Percentiles rank a stretch among this genome's conserved stretches.
phyloP scores from a whole-genome alignment of 345 rosid genomes.

The Carallia pectinifolia region DNA sequence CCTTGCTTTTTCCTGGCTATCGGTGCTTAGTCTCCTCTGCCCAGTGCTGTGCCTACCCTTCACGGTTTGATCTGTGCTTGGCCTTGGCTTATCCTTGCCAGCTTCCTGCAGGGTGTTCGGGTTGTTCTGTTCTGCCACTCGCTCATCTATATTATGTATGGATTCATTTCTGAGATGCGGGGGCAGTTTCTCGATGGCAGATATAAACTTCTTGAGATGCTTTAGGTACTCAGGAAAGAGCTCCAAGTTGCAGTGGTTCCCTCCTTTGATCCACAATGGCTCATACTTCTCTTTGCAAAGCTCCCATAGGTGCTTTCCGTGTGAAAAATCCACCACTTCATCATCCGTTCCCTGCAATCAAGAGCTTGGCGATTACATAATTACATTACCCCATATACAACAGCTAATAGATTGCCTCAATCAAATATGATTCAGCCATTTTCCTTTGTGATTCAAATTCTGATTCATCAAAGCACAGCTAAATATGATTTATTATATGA shows the following conservation, averaged over 20 bases:
- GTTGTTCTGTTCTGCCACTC: conserved; percentile 2
- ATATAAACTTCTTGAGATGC: conserved; percentile 72
- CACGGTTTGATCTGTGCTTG: conserved; percentile 38
- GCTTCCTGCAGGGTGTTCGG: conserved; percentile 11
- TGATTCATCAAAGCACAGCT: too few species aligned
- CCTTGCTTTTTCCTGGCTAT: conserved; percentile 42
- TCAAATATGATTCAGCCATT: neutral
- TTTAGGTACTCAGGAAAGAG: conserved; percentile 69
- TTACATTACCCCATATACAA: too few species aligned
- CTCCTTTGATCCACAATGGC: conserved; percentile 85
- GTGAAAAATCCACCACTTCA: conserved; percentile 74
- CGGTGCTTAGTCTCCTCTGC: conserved; percentile 52
- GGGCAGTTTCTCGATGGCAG: conserved; percentile 61
- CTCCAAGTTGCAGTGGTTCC: conserved; percentile 82
- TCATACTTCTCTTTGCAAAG: conserved; percentile 83
- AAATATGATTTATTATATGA: too few species aligned
- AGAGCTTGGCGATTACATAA: neutral
- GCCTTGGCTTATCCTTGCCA: conserved; percentile 30
- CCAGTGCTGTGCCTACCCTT: conserved; percentile 44
- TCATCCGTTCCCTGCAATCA: conserved; percentile 74
- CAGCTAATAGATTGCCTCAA: neutral
- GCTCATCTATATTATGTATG: conserved; percentile 25
- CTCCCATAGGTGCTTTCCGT: conserved; percentile 85
- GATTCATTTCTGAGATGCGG: conserved; percentile 27
- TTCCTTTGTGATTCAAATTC: neutral